phyloP scores from a whole-genome alignment of 257 asterid species.

The Rubia yunnanensis region DNA sequence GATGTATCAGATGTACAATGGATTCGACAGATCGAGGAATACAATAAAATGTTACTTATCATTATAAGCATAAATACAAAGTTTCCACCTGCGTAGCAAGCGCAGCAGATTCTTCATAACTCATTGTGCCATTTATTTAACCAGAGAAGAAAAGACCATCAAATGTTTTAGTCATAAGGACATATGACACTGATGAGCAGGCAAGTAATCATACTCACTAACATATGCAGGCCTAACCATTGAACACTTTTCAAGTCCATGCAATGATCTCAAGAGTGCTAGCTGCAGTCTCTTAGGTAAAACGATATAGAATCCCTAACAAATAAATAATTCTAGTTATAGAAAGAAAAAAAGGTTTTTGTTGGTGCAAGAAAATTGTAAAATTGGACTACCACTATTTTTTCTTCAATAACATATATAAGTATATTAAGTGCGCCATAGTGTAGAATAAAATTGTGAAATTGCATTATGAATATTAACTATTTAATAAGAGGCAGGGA shows the following conservation, averaged over 20 bases:
- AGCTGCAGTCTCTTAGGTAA: slow-evolving; percentile 94
- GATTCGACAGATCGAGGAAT: background rate
- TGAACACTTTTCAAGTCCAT: slow-evolving; percentile 94
- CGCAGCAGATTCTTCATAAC: slow-evolving; percentile 99
- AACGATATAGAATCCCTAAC: slow-evolving; percentile 94
- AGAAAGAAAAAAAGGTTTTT: background rate
- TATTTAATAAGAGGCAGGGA: no score
- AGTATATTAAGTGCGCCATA: background rate
- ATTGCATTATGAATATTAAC: no score
- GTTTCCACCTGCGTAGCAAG: slow-evolving; percentile 72
- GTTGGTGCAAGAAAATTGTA: background rate
- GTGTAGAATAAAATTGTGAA: background rate
- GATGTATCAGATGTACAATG: slow-evolving; percentile 6
- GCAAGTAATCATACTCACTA: slow-evolving; percentile 95
- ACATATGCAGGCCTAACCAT: slow-evolving; percentile 99
- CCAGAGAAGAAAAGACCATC: slow-evolving; percentile 98
- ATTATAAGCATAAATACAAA: background rate
- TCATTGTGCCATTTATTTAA: slow-evolving; percentile 96
- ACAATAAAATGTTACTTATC: background rate
- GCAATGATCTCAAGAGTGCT: slow-evolving; percentile 83
- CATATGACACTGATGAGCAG: slow-evolving; percentile 92
- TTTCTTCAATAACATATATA: background rate
- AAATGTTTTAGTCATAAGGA: slow-evolving; percentile 93
- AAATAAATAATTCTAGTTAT: slow-evolving; percentile 13
- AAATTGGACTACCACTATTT: background rate